Evolutionary conservation across 371 early-diverging fungal species (phyloP).

Genomic region (Dichotomocladium elegans): DNA sequence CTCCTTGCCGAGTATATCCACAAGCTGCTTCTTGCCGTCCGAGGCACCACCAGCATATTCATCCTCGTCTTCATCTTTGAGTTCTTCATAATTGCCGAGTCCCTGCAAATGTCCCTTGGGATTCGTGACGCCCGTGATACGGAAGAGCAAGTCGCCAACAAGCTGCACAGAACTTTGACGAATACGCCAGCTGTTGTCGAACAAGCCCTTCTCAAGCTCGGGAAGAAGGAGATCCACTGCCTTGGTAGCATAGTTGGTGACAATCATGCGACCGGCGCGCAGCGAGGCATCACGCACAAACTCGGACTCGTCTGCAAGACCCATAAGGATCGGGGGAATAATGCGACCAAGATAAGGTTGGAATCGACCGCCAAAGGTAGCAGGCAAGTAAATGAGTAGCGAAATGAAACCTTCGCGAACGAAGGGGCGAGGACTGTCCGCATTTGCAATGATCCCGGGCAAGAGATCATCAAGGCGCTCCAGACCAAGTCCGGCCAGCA

Average conservation of each 20-base stretch:
- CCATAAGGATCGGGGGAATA: conserved; percentile 84
- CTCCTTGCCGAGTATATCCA: conserved; percentile 83
- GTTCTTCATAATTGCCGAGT: conserved; percentile 36
- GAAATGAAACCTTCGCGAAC: conserved; percentile 97
- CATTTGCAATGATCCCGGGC: conserved; percentile 86
- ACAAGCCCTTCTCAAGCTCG: conserved; percentile 86
- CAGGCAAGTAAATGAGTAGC: conserved; percentile 91
- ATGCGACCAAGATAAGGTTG: conserved; percentile 84
- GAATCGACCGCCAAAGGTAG: conserved; percentile 89
- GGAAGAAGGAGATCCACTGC: conserved; percentile 90
- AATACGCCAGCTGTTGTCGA: conserved; percentile 93
- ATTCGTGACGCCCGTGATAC: conserved; percentile 82
- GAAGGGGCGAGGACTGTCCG: conserved; percentile 67
- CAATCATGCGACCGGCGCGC: conserved; percentile 91
- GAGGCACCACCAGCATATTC: conserved; percentile 57
- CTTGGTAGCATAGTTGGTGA: conserved; percentile 82
- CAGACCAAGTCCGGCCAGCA: conserved; percentile 87
- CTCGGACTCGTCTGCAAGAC: conserved; percentile 95
- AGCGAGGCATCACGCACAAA: conserved; percentile 91
- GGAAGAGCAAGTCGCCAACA: conserved; percentile 91
- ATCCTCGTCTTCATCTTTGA: conserved; percentile 51
- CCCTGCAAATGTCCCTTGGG: conserved; percentile 42
- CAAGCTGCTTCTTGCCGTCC: conserved; percentile 63
- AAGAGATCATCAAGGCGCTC: conserved; percentile 84
- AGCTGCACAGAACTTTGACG: conserved; percentile 93